Percentiles rank a stretch among this genome's conserved stretches.
These are phyloP conservation scores for Venturia aucupariae DNA, from an alignment of 2,329 filamentous ascomycete genomes.

Conservation along the genomic window DNA sequence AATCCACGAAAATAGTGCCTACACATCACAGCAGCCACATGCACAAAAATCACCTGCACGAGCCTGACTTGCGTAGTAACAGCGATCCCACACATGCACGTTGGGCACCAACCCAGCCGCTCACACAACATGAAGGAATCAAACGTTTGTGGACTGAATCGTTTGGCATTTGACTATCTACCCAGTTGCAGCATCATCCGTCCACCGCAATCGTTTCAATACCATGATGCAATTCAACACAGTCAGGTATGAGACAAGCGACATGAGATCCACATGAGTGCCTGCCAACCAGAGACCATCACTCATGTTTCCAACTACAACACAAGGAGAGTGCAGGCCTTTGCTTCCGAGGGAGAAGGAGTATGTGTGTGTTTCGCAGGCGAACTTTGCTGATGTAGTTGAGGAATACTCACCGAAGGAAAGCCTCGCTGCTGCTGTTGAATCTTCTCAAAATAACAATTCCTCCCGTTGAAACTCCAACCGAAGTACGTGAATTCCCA, in stretches of 20 bases:
- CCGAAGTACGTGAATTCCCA: neutral
- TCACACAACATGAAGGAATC: neutral
- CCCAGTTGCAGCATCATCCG: neutral
- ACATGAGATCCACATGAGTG: neutral
- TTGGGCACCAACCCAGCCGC: neutral
- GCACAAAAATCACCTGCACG: neutral
- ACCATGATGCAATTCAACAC: neutral
- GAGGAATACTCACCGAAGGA: neutral
- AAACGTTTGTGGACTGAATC: neutral
- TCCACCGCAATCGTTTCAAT: neutral
- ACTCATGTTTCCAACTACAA: conserved; percentile 2
- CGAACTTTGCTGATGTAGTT: neutral
- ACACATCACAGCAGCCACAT: neutral
- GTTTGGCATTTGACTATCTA: neutral
- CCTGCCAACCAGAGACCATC: neutral
- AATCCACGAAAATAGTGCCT: neutral
- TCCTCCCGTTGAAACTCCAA: neutral
- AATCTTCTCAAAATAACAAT: neutral
- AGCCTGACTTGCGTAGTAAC: neutral
- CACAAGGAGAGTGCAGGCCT: neutral
- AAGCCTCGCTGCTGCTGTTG: conserved; percentile 2
- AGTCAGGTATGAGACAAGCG: neutral
- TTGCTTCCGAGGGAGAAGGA: neutral
- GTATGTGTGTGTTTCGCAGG: neutral
- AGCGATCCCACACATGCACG: neutral